Evolutionary conservation across 768 basidiomycete species (phyloP), one percentile per base, ranked within the genome.

Genomic region (Pleurotus tuoliensis): DNA sequence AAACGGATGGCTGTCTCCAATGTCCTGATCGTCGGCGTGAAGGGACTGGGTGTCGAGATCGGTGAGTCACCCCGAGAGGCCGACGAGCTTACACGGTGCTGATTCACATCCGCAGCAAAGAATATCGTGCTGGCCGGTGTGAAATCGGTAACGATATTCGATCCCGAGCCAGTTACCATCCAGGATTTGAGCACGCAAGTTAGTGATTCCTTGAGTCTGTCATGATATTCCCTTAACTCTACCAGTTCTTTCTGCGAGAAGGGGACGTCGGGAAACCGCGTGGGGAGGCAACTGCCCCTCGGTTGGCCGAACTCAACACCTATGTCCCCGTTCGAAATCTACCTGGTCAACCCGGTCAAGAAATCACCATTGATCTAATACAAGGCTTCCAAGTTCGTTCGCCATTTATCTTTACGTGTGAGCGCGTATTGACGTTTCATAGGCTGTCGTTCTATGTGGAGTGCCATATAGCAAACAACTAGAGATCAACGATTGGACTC

Each of bases 1-100:
- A 97, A 97, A 80, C 88, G 87, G 67, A 98, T 99, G 97, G 96
- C 97, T 5, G 78, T 83, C 13, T 98, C 95, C 38, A 97, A 97
- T 67, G 90, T 98, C 41, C 82, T 99, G 60, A 85, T 99, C 60
- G 87, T 97, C 46, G 97, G 97, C 8, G 73, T 94, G 67, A 87
- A 89, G 57, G 97, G 97, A 54, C 73, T 99, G 57, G 96, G 97
- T 45, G 92, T 92, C 57, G 97, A 99, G 73, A 97, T 98, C 65
- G 96, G 95, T 74, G 58, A 74, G 65, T 56, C 30, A 34, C 39
- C 25, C 59, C 37, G 38, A 56, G 30, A 34, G 30, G 30, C 30
- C 11, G 7, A 34, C 8, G 30, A 56, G 45, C 39, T 18, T 34
- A 6, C 50, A 39, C 9, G 3, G 50, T 22, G 55, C 44, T 49